Base-by-base conservation (phyloP, 352 stramenopile genomes). In the Paralagenidium karlingii region DNA sequence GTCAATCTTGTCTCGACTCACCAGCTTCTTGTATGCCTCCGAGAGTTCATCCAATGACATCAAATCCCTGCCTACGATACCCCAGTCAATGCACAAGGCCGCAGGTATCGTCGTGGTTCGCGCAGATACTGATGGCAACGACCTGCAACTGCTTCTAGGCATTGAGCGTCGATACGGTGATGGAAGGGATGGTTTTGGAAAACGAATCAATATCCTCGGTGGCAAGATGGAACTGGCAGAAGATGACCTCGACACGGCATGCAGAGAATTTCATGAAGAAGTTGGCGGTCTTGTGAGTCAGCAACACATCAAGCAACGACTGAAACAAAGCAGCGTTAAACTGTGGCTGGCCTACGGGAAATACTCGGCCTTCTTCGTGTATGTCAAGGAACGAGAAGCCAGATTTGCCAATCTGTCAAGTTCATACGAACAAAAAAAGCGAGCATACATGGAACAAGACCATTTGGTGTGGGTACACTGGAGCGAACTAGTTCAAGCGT, bases 391-490 rank as follows among this genome's bases (percentile, higher is more conserved):
- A 27, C 11, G 29, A 34, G 21, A 15, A 50, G 2, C 16, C 41
- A 0, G 30, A 47, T 1, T 19, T 21, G 25, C 49, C 47, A 29
- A 24, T 20, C 12, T 16, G 32, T 0, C 37, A 8, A n/a, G 38
- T 20, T 38, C 20, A n/a, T 19, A 20, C 16, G 13, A 39, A 29
- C 9, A 13, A 9, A 39, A 20, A 29, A 39, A n/a, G 34, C 34
- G 34, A n/a, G 13, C n/a, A n/a, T 9, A 9, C 9, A 29, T 13
- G 16, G 9, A 39, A 32, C 24, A 33, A 11, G 43, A 57, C 27
- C 43, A 53, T 24, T 16, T 58, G 1, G 34, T 53, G 7, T 58
- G 49, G 49, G 27, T 58, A 11, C 24, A 38, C 2, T 53, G 44
- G 44, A 27, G 26, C 27, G 21, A 15, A 1, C 20, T 58, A 7